A percentile compares a stretch with the other conserved stretches of the same genome.
These are phyloP conservation scores for Phialocephala subalpina DNA, from an alignment of 2,329 filamentous ascomycete species.

Conservation along the genomic window DNA sequence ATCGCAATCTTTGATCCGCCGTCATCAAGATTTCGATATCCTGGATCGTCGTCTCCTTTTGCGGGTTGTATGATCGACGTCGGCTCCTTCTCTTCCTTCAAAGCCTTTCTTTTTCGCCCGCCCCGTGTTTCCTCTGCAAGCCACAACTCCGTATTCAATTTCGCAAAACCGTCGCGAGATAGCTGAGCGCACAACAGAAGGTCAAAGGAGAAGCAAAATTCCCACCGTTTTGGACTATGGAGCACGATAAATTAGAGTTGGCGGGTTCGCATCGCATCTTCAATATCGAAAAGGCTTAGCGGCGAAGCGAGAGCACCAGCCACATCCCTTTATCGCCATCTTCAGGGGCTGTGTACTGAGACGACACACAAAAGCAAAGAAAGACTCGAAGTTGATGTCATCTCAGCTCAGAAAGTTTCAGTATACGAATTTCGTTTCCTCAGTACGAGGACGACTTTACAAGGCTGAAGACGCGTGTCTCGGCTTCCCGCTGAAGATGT, in stretches of 20 bases:
- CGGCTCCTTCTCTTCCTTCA: conserved; percentile 21
- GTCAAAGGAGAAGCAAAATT: neutral
- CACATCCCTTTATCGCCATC: neutral
- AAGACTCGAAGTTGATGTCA: neutral
- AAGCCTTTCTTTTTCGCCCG: neutral
- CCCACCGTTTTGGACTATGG: neutral
- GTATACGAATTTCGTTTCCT: neutral
- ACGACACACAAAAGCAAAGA: neutral
- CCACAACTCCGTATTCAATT: conserved; percentile 1
- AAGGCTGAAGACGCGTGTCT: neutral
- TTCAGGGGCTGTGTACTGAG: conserved; percentile 7
- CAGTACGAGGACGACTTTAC: neutral
- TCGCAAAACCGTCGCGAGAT: neutral
- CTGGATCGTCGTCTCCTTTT: conserved; percentile 21
- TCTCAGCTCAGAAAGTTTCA: neutral
- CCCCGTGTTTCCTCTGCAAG: conserved; percentile 6
- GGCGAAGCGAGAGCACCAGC: neutral
- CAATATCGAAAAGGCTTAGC: conserved; percentile 2
- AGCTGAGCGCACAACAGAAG: neutral
- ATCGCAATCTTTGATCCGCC: conserved; percentile 11
- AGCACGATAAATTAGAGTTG: conserved; percentile 6
- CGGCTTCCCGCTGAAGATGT: too few relatives aligned
- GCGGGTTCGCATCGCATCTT: conserved; percentile 8
- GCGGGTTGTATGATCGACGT: conserved; percentile 19
- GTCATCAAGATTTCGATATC: conserved; percentile 16